These are phyloP conservation scores for Chrysoporthe puriensis DNA, from an alignment of 2,329 filamentous ascomycete species.

Conservation along the genomic window DNA sequence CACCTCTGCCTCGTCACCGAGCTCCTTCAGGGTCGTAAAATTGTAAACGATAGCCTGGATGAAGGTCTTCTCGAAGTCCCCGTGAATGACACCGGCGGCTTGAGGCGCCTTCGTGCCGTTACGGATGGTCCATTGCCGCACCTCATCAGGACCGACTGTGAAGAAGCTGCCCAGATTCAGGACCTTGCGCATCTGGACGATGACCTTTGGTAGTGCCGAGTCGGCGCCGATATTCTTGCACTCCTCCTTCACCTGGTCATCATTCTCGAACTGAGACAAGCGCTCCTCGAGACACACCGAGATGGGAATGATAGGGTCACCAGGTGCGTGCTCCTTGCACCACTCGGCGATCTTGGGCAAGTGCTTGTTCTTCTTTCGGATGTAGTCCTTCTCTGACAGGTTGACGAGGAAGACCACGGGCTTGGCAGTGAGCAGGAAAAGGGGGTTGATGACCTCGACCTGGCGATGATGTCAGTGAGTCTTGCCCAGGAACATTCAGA, in stretches of 20 bases:
- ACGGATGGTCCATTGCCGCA: constrained; percentile 97
- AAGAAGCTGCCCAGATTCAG: constrained; percentile 95
- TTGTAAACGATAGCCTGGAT: constrained; percentile 97
- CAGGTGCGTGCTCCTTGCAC: constrained; percentile 87
- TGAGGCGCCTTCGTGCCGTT: constrained; percentile 97
- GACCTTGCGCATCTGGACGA: constrained; percentile 89
- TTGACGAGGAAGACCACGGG: constrained; percentile 97
- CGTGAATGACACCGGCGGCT: constrained; percentile 88
- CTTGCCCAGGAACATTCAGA: constrained; percentile 17
- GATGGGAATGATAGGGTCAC: constrained; percentile 90
- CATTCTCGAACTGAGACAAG: constrained; percentile 76
- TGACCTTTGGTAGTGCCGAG: constrained; percentile 88
- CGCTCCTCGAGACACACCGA: constrained; percentile 94
- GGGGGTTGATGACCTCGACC: constrained; percentile 97
- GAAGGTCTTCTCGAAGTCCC: constrained; percentile 99
- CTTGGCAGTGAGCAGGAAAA: constrained; percentile 94
- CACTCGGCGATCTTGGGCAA: constrained; percentile 90
- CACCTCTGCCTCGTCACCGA: constrained; percentile 84
- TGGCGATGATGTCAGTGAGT: constrained; percentile 48
- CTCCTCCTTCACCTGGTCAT: constrained; percentile 79
- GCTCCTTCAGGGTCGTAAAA: constrained; percentile 77
- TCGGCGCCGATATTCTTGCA: constrained; percentile 86
- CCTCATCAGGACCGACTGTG: constrained; percentile 93
- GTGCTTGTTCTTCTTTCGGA: constrained; percentile 99
- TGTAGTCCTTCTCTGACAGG: constrained; percentile 93